Evolutionary conservation across 2,329 filamentous ascomycete species (phyloP).

Genomic region (Verticillium nonalfalfae): DNA sequence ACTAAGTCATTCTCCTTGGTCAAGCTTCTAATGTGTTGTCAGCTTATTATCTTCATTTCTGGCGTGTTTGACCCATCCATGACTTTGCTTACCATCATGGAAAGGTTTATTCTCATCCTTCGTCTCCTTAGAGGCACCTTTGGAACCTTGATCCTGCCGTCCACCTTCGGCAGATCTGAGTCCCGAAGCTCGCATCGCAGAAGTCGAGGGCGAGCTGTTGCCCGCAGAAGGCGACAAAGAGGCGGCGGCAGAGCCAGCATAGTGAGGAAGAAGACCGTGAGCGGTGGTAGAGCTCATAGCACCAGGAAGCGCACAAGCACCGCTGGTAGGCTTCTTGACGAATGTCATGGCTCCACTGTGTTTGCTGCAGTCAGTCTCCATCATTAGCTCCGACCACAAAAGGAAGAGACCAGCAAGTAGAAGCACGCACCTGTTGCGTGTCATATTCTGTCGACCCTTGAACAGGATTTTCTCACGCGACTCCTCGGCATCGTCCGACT

Average conservation of each 20-base stretch:
- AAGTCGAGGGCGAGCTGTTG: neutral
- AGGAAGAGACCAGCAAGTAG: neutral
- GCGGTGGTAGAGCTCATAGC: constrained; percentile 47
- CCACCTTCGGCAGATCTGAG: neutral
- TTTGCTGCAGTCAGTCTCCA: constrained; percentile 20
- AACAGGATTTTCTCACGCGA: constrained; percentile 21
- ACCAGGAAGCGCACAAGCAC: constrained; percentile 36
- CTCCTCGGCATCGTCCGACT: neutral
- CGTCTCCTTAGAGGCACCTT: neutral
- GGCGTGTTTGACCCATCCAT: too few species aligned
- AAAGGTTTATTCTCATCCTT: neutral
- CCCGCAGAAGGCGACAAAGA: constrained; percentile 36
- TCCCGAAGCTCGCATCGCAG: neutral
- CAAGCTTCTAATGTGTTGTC: neutral
- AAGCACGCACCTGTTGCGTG: constrained; percentile 23
- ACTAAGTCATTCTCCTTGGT: neutral
- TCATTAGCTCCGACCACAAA: neutral
- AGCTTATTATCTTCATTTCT: neutral
- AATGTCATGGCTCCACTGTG: constrained; percentile 40
- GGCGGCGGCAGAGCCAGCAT: constrained; percentile 44
- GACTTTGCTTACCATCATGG: neutral
- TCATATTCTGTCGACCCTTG: constrained; percentile 24
- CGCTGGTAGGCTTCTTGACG: constrained; percentile 41
- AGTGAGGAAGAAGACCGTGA: constrained; percentile 48
- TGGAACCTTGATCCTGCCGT: neutral